A percentile compares a stretch with the other conserved stretches of the same genome.
phyloP scores from a whole-genome alignment of 495 filamentous ascomycete species.

The Delitschia confertaspora region DNA sequence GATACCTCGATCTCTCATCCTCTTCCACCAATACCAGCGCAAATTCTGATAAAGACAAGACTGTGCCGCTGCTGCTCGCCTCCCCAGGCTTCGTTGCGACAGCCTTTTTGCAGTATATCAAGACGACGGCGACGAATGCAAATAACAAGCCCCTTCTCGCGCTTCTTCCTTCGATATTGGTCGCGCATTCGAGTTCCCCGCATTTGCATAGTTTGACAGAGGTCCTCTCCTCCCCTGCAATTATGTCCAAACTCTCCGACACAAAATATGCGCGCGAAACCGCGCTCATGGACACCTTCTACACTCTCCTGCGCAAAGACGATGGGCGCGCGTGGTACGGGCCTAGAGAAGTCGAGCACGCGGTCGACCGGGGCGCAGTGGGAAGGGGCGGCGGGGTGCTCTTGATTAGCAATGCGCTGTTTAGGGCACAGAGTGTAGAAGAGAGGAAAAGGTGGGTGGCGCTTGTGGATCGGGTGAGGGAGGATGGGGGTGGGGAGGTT shows the following conservation, averaged over 20 bases:
- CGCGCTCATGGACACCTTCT: slow-evolving; percentile 76
- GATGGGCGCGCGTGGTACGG: slow-evolving; percentile 92
- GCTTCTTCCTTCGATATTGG: slow-evolving; percentile 46
- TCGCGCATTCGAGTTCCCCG: slow-evolving; percentile 76
- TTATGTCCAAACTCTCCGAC: slow-evolving; percentile 64
- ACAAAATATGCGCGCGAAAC: slow-evolving; percentile 84
- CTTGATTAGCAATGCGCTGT: slow-evolving; percentile 76
- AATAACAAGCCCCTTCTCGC: slow-evolving; percentile 44
- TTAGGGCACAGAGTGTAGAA: slow-evolving; percentile 72
- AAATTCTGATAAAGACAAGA: slow-evolving; percentile 37
- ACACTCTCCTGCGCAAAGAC: slow-evolving; percentile 68
- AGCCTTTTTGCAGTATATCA: slow-evolving; percentile 72
- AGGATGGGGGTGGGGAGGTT: slow-evolving; percentile 73
- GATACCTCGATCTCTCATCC: slow-evolving; percentile 65
- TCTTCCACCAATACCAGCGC: slow-evolving; percentile 32
- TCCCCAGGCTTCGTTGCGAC: slow-evolving; percentile 81
- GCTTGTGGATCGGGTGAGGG: slow-evolving; percentile 85
- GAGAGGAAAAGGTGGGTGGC: slow-evolving; percentile 73
- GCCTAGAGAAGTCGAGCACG: slow-evolving; percentile 71
- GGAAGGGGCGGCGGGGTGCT: slow-evolving; percentile 76
- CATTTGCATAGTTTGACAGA: slow-evolving; percentile 81
- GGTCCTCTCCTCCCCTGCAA: slow-evolving; percentile 68
- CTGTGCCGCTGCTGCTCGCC: slow-evolving; percentile 66
- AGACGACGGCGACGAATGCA: slow-evolving; percentile 56
- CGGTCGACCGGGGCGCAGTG: slow-evolving; percentile 81